Evolutionary conservation across 352 stramenopile species (phyloP).

Genomic region (Phytophthora pini): DNA sequence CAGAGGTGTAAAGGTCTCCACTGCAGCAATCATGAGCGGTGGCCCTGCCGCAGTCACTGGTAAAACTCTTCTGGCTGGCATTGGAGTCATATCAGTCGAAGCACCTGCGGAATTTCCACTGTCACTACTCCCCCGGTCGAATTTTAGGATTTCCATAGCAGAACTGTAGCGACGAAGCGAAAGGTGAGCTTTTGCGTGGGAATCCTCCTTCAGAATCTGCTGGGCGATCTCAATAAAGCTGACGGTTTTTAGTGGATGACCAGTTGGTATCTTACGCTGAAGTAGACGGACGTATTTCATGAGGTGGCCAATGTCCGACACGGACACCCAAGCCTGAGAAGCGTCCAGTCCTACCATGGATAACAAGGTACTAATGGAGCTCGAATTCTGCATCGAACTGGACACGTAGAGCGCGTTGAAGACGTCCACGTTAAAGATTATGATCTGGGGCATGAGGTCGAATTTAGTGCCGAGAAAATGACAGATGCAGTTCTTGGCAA

Average conservation of each 20-base stretch:
- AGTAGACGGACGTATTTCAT: conserved; percentile 5
- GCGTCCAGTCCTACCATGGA: conserved; percentile 5
- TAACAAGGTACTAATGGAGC: not conserved
- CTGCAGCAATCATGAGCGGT: conserved; percentile 7
- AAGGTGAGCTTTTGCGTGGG: not conserved
- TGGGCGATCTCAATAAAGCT: conserved; percentile 11
- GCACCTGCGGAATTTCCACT: conserved; percentile 5
- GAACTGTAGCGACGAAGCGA: conserved; percentile 3
- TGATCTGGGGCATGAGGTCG: conserved; percentile 16
- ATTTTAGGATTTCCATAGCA: not conserved
- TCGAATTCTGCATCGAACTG: conserved; percentile 17
- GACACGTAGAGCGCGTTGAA: conserved; percentile 15
- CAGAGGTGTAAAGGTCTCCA: conserved; percentile 3
- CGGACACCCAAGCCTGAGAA: conserved; percentile 2
- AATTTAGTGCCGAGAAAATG: conserved; percentile 7
- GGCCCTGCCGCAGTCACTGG: not conserved
- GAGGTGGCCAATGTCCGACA: conserved; percentile 3
- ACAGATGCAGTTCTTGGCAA: conserved; percentile 7
- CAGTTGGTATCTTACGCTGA: conserved; percentile 3
- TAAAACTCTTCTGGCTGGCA: conserved; percentile 2
- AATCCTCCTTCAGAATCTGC: conserved; percentile 8
- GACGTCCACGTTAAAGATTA: conserved; percentile 15
- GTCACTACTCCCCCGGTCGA: not conserved
- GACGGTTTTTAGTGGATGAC: conserved; percentile 1
- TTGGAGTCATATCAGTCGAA: not conserved